Conservation (phyloP, 2,329 filamentous ascomycete genomes). For the Thermothelomyces thermophilus region DNA sequence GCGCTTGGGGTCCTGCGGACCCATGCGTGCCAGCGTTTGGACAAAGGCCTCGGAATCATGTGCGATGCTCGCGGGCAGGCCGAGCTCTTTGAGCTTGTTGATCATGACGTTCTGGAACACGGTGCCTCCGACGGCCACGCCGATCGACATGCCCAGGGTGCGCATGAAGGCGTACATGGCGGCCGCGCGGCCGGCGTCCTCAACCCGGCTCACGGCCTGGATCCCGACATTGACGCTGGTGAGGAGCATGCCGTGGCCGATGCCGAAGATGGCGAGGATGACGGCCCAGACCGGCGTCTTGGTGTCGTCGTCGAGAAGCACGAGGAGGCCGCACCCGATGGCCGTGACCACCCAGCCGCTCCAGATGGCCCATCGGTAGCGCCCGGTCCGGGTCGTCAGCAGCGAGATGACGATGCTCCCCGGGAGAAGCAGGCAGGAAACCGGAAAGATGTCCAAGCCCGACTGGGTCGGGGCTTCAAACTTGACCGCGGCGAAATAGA, state of each 20-base stretch:
- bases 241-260: constrained; percentile 34
- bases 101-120: constrained; percentile 38
- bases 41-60: constrained; percentile 28
- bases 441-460: constrained; percentile 32
- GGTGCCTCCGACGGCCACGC: constrained; percentile 36
- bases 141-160: constrained; percentile 36
- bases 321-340: constrained; percentile 25
- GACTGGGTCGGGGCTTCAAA: constrained; percentile 29
- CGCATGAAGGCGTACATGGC: constrained; percentile 38
- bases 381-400: constrained; percentile 29
- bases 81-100: constrained; percentile 28
- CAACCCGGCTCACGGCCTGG: constrained; percentile 33
- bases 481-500: constrained; percentile 35
- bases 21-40: constrained; percentile 20
- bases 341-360: constrained; percentile 31
- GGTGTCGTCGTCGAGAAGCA: constrained; percentile 26
- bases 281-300: constrained; percentile 31
- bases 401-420: constrained; percentile 30
- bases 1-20: constrained; percentile 18
- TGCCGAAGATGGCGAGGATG: constrained; percentile 31
- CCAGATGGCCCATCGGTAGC: constrained; percentile 35
- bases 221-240: constrained; percentile 36
- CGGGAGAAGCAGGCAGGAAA: constrained; percentile 28
- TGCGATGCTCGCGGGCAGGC: constrained; percentile 28
- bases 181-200: constrained; percentile 33